Percentiles rank a stretch among this genome's conserved stretches.
Conservation (phyloP, 148 eudicot genomes). For the Silene conica region DNA sequence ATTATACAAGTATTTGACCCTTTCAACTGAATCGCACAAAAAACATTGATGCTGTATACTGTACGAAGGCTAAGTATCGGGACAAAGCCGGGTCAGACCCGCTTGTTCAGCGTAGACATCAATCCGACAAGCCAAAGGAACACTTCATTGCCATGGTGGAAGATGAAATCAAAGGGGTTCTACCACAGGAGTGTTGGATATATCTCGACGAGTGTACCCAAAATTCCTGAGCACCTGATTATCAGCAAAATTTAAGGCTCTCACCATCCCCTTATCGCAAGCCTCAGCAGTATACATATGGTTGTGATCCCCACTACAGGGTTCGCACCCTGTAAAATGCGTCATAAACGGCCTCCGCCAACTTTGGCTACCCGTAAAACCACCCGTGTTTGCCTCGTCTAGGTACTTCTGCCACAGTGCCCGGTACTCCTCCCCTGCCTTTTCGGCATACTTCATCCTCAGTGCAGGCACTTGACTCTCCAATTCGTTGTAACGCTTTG, state of each 20-base stretch:
- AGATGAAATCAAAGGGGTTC: conserved; percentile 1
- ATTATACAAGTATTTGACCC: neutral
- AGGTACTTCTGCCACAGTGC: conserved; percentile 26
- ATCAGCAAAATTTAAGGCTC: conserved; percentile 66
- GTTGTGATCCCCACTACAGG: conserved; percentile 64
- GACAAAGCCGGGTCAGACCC: neutral
- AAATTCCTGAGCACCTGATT: conserved; percentile 64
- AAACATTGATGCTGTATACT: neutral
- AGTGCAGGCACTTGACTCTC: conserved; percentile 34
- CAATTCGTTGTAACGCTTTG: conserved; percentile 24
- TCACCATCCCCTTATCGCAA: conserved; percentile 57
- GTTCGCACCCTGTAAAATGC: conserved; percentile 85
- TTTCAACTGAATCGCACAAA: neutral
- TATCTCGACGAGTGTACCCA: conserved; percentile 49
- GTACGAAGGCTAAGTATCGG: neutral
- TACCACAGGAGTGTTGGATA: conserved; percentile 41
- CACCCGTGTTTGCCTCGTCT: conserved; percentile 30
- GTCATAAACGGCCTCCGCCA: conserved; percentile 67
- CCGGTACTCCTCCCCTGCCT: conserved; percentile 30
- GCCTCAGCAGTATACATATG: conserved; percentile 38
- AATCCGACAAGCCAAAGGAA: neutral
- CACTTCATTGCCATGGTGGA: neutral
- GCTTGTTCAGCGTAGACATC: neutral
- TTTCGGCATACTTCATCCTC: conserved; percentile 60
- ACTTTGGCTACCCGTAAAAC: neutral